Percentiles rank a stretch among this genome's conserved stretches.
phyloP scores from a whole-genome alignment of 2,329 filamentous ascomycete genomes.

The Pyricularia sp. region DNA sequence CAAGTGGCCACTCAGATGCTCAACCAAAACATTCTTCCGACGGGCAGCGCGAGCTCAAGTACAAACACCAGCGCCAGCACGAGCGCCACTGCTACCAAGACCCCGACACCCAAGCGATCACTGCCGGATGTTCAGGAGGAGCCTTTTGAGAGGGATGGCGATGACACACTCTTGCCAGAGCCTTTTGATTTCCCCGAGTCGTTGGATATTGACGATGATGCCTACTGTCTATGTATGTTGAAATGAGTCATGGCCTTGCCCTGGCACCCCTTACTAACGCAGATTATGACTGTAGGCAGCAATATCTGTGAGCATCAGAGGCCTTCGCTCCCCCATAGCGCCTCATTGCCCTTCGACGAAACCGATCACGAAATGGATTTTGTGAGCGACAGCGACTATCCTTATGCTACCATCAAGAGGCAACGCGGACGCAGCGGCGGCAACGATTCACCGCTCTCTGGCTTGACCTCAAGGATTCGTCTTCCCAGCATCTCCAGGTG shows the following conservation, averaged over 20 bases:
- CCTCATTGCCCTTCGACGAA: constrained; percentile 31
- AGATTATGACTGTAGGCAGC: constrained; percentile 37
- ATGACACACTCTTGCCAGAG: constrained; percentile 37
- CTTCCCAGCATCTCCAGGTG: constrained; percentile 43
- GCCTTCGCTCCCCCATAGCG: constrained; percentile 29
- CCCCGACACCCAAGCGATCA: constrained; percentile 45
- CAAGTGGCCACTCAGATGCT: background rate
- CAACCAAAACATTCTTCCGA: background rate
- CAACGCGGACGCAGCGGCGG: constrained; percentile 35
- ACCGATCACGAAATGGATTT: constrained; percentile 60
- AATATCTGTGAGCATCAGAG: constrained; percentile 49
- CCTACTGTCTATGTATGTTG: constrained; percentile 67
- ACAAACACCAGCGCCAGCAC: constrained; percentile 23
- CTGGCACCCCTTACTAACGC: constrained; percentile 8
- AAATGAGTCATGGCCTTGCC: background rate
- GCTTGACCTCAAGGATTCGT: constrained; percentile 56
- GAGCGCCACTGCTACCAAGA: constrained; percentile 25
- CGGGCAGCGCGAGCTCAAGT: background rate
- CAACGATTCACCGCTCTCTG: constrained; percentile 49
- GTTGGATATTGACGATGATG: constrained; percentile 34
- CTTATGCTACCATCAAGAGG: constrained; percentile 41
- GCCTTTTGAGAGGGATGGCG: constrained; percentile 59
- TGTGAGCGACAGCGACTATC: constrained; percentile 53
- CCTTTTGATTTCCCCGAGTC: background rate
- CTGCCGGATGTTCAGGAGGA: constrained; percentile 83